Percentiles rank a stretch among this genome's conserved stretches.
phyloP scores from a whole-genome alignment of 2,329 filamentous ascomycete species.

The Xylariaceae sp. region DNA sequence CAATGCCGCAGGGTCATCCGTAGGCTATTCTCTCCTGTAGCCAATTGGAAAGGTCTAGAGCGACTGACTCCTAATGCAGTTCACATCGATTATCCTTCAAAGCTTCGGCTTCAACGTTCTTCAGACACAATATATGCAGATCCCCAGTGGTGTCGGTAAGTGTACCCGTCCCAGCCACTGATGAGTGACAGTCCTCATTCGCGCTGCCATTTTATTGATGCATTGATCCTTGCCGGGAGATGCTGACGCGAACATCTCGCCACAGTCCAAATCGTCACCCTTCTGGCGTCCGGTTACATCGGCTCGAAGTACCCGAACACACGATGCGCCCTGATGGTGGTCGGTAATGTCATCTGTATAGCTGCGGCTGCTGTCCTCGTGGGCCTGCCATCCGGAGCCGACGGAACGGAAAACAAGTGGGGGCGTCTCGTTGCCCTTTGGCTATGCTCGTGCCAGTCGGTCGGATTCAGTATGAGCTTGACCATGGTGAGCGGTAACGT shows the following conservation, averaged over 20 bases:
- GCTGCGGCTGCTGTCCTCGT: constrained; percentile 50
- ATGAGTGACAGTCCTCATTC: not conserved
- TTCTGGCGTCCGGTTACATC: constrained; percentile 49
- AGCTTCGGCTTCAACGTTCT: constrained; percentile 41
- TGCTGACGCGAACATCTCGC: not conserved
- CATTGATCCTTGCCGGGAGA: no score
- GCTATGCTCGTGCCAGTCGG: constrained; percentile 39
- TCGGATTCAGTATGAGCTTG: constrained; percentile 34
- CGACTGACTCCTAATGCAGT: constrained; percentile 17
- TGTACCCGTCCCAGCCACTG: not conserved
- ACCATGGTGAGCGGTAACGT: constrained; percentile 36
- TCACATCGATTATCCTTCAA: constrained; percentile 30
- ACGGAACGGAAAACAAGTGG: constrained; percentile 46
- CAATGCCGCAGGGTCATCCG: constrained; percentile 52
- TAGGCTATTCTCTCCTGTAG: constrained; percentile 5
- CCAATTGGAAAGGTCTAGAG: not conserved
- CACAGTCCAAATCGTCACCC: constrained; percentile 47
- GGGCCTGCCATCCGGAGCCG: constrained; percentile 40
- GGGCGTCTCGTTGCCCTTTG: constrained; percentile 54
- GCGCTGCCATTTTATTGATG: not conserved
- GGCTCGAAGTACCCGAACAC: constrained; percentile 48
- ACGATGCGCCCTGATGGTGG: constrained; percentile 51
- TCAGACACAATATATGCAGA: constrained; percentile 56
- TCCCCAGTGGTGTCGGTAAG: constrained; percentile 49
- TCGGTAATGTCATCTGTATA: constrained; percentile 53